phyloP scores from a whole-genome alignment of 768 basidiomycete genomes.

The Leccinum boreale region DNA sequence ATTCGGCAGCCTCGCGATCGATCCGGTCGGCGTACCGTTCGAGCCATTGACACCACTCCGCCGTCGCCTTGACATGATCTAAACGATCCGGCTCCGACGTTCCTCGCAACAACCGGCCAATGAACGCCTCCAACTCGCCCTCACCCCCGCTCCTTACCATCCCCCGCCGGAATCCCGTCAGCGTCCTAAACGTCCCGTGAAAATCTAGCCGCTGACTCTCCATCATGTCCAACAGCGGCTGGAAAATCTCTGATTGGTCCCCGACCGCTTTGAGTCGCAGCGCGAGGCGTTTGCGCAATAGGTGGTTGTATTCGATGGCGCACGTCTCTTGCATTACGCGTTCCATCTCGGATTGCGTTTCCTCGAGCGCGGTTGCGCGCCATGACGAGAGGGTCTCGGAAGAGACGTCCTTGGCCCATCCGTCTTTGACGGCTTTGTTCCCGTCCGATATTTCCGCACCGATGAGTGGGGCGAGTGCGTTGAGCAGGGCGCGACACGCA shows the following conservation, averaged over 20 bases:
- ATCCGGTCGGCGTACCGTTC: slow-evolving; percentile 58
- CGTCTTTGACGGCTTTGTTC: slow-evolving; percentile 42
- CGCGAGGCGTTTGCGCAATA: slow-evolving; percentile 83
- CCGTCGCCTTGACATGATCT: slow-evolving; percentile 43
- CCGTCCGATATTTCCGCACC: slow-evolving; percentile 71
- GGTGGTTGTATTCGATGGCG: slow-evolving; percentile 57
- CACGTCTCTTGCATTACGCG: slow-evolving; percentile 55
- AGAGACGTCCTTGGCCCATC: slow-evolving; percentile 60
- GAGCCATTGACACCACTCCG: slow-evolving; percentile 64
- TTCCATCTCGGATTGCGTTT: slow-evolving; percentile 59
- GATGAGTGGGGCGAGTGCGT: slow-evolving; percentile 78
- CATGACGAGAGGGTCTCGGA: slow-evolving; percentile 59
- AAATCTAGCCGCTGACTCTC: slow-evolving; percentile 80
- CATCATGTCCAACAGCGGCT: slow-evolving; percentile 73
- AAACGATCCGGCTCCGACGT: slow-evolving; percentile 46
- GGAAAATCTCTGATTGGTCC: slow-evolving; percentile 61
- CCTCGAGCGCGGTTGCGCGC: slow-evolving; percentile 52
- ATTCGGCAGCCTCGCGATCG: slow-evolving; percentile 45
- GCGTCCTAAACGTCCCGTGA: slow-evolving; percentile 74
- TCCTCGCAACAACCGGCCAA: slow-evolving; percentile 43
- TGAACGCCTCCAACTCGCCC: slow-evolving; percentile 36
- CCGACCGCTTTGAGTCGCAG: slow-evolving; percentile 50
- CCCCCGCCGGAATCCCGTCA: slow-evolving; percentile 59
- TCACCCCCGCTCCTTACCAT: slow-evolving; percentile 21
- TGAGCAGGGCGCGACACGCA: slow-evolving; percentile 75